These are phyloP conservation scores for Buddleja alternifolia DNA, from an alignment of 257 asterid species.

Conservation along the genomic window DNA sequence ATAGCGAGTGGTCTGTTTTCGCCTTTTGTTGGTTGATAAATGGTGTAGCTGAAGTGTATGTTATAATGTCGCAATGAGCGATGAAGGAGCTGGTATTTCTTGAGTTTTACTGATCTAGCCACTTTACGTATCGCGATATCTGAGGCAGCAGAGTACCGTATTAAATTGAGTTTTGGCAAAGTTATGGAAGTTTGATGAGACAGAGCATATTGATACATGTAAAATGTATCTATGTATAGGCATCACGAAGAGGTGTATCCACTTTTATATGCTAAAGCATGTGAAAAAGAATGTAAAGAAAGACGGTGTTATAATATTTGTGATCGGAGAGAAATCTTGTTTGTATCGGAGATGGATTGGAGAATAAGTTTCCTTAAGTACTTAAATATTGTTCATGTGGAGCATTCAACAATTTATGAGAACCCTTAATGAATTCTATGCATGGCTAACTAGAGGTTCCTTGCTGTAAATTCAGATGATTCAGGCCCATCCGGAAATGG, in stretches of 20 bases:
- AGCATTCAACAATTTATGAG: background rate
- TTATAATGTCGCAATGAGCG: background rate
- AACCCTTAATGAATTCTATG: background rate
- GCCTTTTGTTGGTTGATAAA: background rate
- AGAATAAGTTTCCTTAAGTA: background rate
- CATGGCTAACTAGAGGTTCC: constrained; percentile 15
- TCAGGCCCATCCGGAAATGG: constrained; percentile 87
- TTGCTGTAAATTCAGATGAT: constrained; percentile 66
- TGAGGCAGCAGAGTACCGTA: background rate
- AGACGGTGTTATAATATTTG: background rate
- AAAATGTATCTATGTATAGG: no score
- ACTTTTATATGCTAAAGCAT: background rate
- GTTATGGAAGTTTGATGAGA: background rate
- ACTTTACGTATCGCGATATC: background rate
- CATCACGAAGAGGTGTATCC: background rate
- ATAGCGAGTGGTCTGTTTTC: background rate
- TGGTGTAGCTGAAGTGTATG: background rate
- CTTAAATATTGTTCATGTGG: background rate
- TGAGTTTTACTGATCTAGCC: background rate
- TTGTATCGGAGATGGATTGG: background rate
- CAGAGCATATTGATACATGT: no score
- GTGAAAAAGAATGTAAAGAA: background rate
- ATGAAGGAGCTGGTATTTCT: background rate
- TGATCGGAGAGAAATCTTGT: background rate
- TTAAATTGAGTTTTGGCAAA: background rate